Base-by-base conservation (phyloP, 1,139 yeast species). In the Eremothecium cymbalariae region DNA sequence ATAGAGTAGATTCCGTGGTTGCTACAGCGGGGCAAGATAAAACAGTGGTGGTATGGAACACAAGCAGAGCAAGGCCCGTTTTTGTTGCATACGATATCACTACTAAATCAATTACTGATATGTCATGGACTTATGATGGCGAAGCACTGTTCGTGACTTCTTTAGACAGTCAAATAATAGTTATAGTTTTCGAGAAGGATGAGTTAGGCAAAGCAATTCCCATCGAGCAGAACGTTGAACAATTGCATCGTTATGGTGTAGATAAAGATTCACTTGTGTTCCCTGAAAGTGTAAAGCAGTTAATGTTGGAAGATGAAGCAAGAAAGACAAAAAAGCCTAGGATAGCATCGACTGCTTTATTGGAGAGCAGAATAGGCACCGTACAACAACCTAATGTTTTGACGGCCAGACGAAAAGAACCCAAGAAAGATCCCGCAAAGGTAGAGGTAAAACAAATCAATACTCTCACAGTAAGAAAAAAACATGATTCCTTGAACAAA, bases 21-120 rank as follows among this genome's bases (percentile, higher is more conserved):
- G 88, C 88, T 2, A 77, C 88, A 11, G 86, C 81, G 13, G 93
- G 93, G 6, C 93, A 81, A 55, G 93, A 81, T 56, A 69, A 77
- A 43, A 70, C 80, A 2, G 55, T 81, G 30, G 85, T 79, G 0
- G 59, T 81, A 6, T 81, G 93, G 90, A 71, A 73, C 40, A 80
- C 86, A 1, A 59, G 68, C 2, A 66, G 63, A 32, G 64, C 77
- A 13, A 67, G 74, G 32, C 90, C 90, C 0, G 53, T 81, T 25
- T 67, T 76, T 21, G 77, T 79, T 8, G 78, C 81, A 1, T 70
- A 68, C 28, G 85, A 80, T 42, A 65, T 80, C 12, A 67, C 74
- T 2, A 61, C 64, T 24, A 77, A 74, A 40, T 67, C 86, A 1
- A 75, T 81, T 12, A 80, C 90, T 0, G 93, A 81, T 57, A 63